These are phyloP conservation scores for Trichoderma asperelloides DNA, from an alignment of 495 filamentous ascomycete genomes.

Conservation along the genomic window DNA sequence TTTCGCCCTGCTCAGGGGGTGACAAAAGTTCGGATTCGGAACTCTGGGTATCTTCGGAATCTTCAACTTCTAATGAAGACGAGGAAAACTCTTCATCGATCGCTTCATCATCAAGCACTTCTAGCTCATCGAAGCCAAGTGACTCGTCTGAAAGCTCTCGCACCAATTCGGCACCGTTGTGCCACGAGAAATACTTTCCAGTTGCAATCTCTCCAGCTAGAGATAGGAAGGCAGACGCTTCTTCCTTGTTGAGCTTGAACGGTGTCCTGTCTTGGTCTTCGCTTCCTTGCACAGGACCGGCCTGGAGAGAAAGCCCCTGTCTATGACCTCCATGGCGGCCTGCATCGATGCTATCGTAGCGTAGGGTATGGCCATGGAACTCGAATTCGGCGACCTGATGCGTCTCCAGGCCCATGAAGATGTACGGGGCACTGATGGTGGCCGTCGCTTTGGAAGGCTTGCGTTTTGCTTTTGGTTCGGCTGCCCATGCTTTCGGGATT, in stretches of 20 bases:
- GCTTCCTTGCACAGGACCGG: constrained; percentile 12
- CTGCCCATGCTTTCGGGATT: neutral
- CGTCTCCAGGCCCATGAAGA: constrained; percentile 37
- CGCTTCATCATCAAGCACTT: neutral
- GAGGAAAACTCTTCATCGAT: neutral
- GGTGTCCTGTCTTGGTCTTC: neutral
- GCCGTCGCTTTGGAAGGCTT: neutral
- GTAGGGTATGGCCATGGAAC: constrained; percentile 28
- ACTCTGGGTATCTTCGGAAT: neutral
- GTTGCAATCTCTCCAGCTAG: neutral
- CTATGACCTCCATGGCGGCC: constrained; percentile 32
- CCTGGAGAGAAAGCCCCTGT: constrained; percentile 35
- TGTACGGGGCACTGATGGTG: constrained; percentile 27
- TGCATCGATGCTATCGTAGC: constrained; percentile 36
- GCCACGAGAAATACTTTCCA: neutral
- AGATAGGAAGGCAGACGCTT: neutral
- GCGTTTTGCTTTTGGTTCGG: neutral
- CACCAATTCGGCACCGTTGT: neutral
- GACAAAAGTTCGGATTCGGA: neutral
- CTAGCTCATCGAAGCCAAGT: neutral
- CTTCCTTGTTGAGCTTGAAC: neutral
- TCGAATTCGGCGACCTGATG: constrained; percentile 26
- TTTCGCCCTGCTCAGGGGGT: neutral
- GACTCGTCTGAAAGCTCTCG: neutral
- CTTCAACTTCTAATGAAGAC: neutral